Conservation (phyloP, 306 rosid genomes). For the Sicyos edulis region DNA sequence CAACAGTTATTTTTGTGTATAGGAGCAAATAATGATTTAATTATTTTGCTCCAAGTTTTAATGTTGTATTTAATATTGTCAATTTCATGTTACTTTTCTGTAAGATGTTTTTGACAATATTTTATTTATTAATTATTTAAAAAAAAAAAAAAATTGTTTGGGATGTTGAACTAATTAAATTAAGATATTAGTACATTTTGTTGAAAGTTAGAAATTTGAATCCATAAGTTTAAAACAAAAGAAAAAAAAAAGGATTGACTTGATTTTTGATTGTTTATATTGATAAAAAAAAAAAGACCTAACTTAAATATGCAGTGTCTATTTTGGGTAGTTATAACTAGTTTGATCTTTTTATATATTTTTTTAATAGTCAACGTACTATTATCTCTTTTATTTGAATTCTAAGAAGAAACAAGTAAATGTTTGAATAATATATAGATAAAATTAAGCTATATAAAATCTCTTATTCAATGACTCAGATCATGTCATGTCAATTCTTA, state of each 20-base stretch:
- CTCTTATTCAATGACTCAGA: too few relatives aligned
- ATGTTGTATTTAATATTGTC: constrained; percentile 7
- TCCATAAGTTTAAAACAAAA: not conserved
- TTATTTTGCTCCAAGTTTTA: not conserved
- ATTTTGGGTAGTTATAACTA: not conserved
- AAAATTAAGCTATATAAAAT: too few relatives aligned
- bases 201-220: not conserved
- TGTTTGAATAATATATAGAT: not conserved
- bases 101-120: not conserved
- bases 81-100: not conserved
- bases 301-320: not conserved
- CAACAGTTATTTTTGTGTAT: not conserved
- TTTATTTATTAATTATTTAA: too few relatives aligned
- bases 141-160: not conserved
- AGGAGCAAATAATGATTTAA: constrained; percentile 1
- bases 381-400: not conserved
- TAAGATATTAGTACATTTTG: too few relatives aligned
- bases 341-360: not conserved
- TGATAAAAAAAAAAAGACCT: too few relatives aligned
- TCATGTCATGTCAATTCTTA: too few relatives aligned
- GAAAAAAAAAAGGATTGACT: not conserved
- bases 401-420: not conserved
- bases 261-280: not conserved
- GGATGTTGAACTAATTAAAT: too few relatives aligned
- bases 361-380: not conserved